Evolutionary conservation across 768 basidiomycete genomes (phyloP), one percentile per base, ranked within the genome.

Genomic region (Obba rivulosa): DNA sequence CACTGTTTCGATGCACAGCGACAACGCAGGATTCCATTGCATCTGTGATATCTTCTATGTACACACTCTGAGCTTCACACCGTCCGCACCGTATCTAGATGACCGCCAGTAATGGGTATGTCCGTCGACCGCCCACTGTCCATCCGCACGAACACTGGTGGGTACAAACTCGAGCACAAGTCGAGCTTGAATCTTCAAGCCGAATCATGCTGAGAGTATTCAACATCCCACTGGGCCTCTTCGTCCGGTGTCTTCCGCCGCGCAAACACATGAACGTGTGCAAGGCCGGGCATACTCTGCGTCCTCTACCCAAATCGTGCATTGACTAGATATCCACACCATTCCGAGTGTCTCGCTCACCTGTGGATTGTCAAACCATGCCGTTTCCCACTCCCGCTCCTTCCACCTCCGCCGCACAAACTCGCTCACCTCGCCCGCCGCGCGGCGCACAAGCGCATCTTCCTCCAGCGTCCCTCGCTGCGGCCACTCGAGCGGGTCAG

Each of bases 331-430:
- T 22, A 45, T 22, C 42, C 35, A n/a, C 37, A 23, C 9, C 9
- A 17, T 34, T 31, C 24, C 44, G 21, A 50, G 28, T 20, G 20
- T 16, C 25, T 20, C 10, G 48, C 85, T 61, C 57, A 92, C 90
- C 43, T 83, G 87, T 36, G 90, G 90, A 60, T 92, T 92, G 38
- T 89, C 85, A 59, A 92, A 92, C 90, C 90, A 93, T 1, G 87
- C 87, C 0, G 88, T 89, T 66, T 93, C 91, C 89, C 87, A 93
- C n/a, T 77, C 75, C 4, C 58, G 62, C 58, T 89, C 86, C 16
- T 59, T 56, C 91, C 91, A 92, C 41, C 79, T 69, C 41, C 70
- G 71, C 62, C 66, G 71, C 11, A 93, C 77, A 62, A 85, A 92
- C 42, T 64, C 65, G 28, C 77, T 70, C 37, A 90, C 78, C 52